These are phyloP conservation scores for Lentinus brumalis DNA, from an alignment of 768 basidiomycete species.

Conservation along the genomic window DNA sequence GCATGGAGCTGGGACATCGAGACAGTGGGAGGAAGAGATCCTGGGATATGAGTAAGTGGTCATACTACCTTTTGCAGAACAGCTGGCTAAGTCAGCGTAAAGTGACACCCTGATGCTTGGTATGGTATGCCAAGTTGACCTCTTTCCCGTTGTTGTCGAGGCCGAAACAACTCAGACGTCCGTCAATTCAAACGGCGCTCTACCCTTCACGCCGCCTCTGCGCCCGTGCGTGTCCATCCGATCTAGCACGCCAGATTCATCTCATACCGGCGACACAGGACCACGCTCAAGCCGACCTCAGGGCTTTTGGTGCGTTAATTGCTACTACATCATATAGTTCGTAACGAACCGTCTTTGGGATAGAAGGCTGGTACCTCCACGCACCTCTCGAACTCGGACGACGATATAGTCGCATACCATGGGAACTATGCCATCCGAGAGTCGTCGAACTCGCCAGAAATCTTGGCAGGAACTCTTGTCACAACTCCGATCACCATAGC, in stretches of 20 bases:
- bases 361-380: constrained; percentile 42
- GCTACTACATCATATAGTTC: not conserved
- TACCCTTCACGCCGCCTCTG: not conserved
- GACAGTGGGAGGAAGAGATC: constrained; percentile 20
- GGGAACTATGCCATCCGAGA: constrained; percentile 48
- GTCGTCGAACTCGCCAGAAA: constrained; percentile 49
- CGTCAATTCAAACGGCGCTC: not conserved
- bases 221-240: not conserved
- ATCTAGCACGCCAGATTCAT: not conserved
- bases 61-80: not conserved
- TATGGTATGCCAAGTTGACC: constrained; percentile 74
- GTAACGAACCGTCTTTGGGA: not conserved
- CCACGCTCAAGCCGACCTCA: no score
- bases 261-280: not conserved
- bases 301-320: no score
- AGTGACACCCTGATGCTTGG: constrained; percentile 39
- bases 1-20: constrained; percentile 4
- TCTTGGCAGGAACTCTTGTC: constrained; percentile 61
- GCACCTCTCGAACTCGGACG: constrained; percentile 50
- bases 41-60: constrained; percentile 20
- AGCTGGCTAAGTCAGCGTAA: not conserved
- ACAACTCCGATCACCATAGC: constrained; percentile 16
- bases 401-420: constrained; percentile 42
- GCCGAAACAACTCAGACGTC: not conserved
- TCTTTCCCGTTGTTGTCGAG: constrained; percentile 53